These are phyloP conservation scores for Trichoderma sp. DNA, from an alignment of 2,329 filamentous ascomycete species.

Conservation along the genomic window DNA sequence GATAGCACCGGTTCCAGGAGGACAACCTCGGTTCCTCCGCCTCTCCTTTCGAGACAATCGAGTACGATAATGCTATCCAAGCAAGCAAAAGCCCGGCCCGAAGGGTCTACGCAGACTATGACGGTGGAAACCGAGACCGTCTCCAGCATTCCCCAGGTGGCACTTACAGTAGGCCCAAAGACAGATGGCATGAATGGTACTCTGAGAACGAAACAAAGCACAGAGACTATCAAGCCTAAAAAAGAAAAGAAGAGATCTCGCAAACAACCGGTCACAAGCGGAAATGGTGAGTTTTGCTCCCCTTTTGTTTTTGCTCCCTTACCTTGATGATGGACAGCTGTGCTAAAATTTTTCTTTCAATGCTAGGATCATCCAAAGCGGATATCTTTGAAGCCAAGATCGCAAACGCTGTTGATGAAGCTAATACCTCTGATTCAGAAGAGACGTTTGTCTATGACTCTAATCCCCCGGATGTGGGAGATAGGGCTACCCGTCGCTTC, in stretches of 20 bases:
- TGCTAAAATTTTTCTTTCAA: neutral
- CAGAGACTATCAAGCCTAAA: conserved; percentile 92
- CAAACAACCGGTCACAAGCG: conserved; percentile 73
- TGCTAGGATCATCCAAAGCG: conserved; percentile 82
- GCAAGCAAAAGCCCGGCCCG: conserved; percentile 69
- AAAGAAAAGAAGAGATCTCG: conserved; percentile 87
- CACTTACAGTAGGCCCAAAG: conserved; percentile 66
- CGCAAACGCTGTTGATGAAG: conserved; percentile 92
- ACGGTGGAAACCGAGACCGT: conserved; percentile 98
- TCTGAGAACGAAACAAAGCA: conserved; percentile 82
- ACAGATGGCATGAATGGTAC: conserved; percentile 68
- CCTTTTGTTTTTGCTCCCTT: neutral
- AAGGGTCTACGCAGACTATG: conserved; percentile 85
- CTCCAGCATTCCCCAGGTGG: conserved; percentile 81
- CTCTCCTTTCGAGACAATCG: conserved; percentile 64
- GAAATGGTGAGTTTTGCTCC: conserved; percentile 65
- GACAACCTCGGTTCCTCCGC: conserved; percentile 52
- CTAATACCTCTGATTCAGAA: conserved; percentile 94
- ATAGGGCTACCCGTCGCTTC: conserved; percentile 67
- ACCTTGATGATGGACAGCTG: neutral
- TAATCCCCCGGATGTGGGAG: conserved; percentile 73
- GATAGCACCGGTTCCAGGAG: conserved; percentile 62
- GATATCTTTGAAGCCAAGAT: conserved; percentile 98
- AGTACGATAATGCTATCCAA: conserved; percentile 60
- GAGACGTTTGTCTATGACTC: conserved; percentile 99